Evolutionary conservation across 768 basidiomycete species (phyloP), one percentile per base, ranked within the genome.

Genomic region (Trametopsis cervina): DNA sequence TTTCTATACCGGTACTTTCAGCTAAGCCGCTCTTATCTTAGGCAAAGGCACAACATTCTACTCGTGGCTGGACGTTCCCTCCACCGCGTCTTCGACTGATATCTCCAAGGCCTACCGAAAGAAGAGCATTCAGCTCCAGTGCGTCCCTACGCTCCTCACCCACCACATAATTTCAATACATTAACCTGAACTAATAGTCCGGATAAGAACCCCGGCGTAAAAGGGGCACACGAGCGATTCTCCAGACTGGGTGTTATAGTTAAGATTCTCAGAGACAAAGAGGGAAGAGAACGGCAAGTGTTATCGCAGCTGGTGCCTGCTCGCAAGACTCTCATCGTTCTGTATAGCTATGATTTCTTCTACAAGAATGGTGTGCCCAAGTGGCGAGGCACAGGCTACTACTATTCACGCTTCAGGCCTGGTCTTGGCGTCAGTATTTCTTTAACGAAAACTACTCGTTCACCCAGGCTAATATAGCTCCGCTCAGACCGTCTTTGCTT

Each of bases 341-440:
- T 33, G 29, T 7, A 33, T 52, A 89, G 89, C 56, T 90, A 90
- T 54, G 87, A 90, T 64, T 89, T 89, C 65, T 99, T 98, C 76
- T 89, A 88, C 74, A 93, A 95, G 68, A 97, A 97, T 53, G 95
- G 95, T 18, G 92, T 99, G 3, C 95, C 95, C 0, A 88, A 77
- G 62, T 99, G 95, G 95, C 76, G 94, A 54, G 95, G 93, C 13
- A 92, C 89, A 25, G 89, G 91, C 38, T 97, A 98, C 67, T 97
- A 97, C 66, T 99, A 98, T 66, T 81, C 89, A 24, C 83, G 96
- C 44, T 99, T 88, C 75, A 78, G 95, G 24, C 95, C 95, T n/a
- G 91, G 93, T 21, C 73, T 98, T 51, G 80, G 80, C 51, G 87
- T 87, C 57, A 54, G 78, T 63, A 2, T 3, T 24, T 3, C 42